Evolutionary conservation across 1,284 basidiomycete genomes (phyloP).

Genomic region (Leccinum griseonigrum): DNA sequence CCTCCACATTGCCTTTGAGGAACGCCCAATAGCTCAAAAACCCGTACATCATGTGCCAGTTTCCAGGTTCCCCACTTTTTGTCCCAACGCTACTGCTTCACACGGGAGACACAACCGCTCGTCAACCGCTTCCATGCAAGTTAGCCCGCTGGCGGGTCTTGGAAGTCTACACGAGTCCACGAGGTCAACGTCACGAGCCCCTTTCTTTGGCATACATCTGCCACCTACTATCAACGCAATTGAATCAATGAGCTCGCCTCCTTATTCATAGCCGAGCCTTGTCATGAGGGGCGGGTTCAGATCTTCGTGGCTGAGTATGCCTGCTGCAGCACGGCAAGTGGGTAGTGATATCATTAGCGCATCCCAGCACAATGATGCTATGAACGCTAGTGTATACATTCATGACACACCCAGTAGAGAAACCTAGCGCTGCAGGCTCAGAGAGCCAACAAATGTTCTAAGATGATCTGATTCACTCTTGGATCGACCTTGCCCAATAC

Average conservation of each 20-base stretch:
- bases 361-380: too few relatives aligned
- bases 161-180: constrained; percentile 30
- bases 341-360: background rate
- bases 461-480: constrained; percentile 29
- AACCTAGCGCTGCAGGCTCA: constrained; percentile 3
- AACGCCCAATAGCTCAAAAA: constrained; percentile 19
- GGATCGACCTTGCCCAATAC: constrained; percentile 25
- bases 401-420: background rate
- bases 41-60: constrained; percentile 21
- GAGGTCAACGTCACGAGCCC: constrained; percentile 40
- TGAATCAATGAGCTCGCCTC: background rate
- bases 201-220: constrained; percentile 1
- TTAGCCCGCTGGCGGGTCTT: constrained; percentile 17
- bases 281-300: too few relatives aligned
- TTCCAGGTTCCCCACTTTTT: constrained; percentile 13
- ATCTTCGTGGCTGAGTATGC: too few relatives aligned
- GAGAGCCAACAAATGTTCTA: constrained; percentile 15
- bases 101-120: constrained; percentile 31
- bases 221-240: background rate
- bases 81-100: background rate
- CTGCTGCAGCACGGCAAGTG: background rate
- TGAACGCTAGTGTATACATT: background rate
- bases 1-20: constrained; percentile 51
- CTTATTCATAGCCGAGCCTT: too few relatives aligned
- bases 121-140: constrained; percentile 27